Evolutionary conservation across 2,329 filamentous ascomycete species (phyloP).

Genomic region (Claviceps sp.): DNA sequence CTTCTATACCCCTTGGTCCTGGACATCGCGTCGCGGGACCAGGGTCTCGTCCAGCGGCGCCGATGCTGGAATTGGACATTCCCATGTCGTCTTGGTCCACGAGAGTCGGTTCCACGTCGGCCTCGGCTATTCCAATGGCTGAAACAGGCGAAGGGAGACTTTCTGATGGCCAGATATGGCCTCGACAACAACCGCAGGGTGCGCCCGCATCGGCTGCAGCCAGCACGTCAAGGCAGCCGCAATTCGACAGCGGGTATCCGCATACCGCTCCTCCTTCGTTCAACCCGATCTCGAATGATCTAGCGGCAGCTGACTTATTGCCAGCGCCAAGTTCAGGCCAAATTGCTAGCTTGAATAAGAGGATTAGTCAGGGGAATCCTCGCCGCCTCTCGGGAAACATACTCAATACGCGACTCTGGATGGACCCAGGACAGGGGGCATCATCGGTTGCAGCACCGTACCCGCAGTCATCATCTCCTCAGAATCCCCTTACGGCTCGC

Average conservation of each 20-base stretch:
- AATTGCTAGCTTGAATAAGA: constrained; percentile 22
- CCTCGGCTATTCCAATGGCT: constrained; percentile 1
- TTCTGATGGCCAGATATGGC: constrained; percentile 33
- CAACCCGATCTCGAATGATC: constrained; percentile 18
- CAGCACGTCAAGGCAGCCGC: constrained; percentile 5
- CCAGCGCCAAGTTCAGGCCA: constrained; percentile 27
- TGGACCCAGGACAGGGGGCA: background rate
- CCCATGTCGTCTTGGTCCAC: constrained; percentile 10
- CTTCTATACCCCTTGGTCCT: background rate
- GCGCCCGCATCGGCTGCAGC: constrained; percentile 10
- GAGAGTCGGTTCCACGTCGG: constrained; percentile 1
- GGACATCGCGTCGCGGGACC: background rate
- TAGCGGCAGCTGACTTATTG: constrained; percentile 21
- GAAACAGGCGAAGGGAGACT: constrained; percentile 15
- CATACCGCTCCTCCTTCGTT: constrained; percentile 27
- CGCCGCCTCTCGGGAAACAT: constrained; percentile 31
- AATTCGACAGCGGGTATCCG: constrained; percentile 22
- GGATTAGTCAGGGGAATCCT: constrained; percentile 24
- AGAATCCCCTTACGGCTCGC: background rate
- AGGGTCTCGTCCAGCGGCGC: constrained; percentile 1
- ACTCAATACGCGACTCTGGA: constrained; percentile 9
- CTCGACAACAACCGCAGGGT: constrained; percentile 18
- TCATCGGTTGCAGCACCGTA: background rate
- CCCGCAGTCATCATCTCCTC: background rate
- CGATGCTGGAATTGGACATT: constrained; percentile 17